Evolutionary conservation across 192 early-diverging fungal genomes (phyloP).

Genomic region (Chytriomyces sp.): DNA sequence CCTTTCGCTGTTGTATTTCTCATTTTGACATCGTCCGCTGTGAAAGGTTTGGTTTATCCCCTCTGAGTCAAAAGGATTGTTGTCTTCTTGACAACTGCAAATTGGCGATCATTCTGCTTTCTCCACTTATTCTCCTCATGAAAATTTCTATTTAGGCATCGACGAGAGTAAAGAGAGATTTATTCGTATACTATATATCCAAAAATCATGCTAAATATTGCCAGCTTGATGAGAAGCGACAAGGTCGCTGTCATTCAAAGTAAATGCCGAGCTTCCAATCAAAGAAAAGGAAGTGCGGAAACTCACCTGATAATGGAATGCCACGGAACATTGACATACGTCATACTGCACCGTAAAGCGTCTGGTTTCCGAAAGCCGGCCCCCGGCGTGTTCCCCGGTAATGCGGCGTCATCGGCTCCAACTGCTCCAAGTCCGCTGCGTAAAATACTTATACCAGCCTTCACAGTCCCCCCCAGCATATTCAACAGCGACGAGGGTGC

Average conservation of each 20-base stretch:
- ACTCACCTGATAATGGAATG: slow-evolving; percentile 69
- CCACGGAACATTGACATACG: slow-evolving; percentile 94
- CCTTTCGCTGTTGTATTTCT: no score
- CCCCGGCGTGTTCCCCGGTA: neutral
- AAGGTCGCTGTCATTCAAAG: neutral
- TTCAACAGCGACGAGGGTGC: slow-evolving; percentile 22
- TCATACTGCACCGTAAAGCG: slow-evolving; percentile 82
- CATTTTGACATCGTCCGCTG: no score
- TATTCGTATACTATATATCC: neutral
- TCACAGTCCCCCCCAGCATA: slow-evolving; percentile 27
- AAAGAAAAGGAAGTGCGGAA: neutral
- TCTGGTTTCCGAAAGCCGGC: slow-evolving; percentile 58
- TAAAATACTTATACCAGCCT: slow-evolving; percentile 19
- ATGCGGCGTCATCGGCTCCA: neutral
- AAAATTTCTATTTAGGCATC: no score
- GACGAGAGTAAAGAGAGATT: no score
- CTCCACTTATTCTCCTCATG: no score
- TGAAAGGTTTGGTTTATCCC: no score
- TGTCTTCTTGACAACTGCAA: no score
- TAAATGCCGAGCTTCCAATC: neutral
- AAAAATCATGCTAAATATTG: neutral
- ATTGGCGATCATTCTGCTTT: no score
- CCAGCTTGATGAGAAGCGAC: slow-evolving; percentile 1
- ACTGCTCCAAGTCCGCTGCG: slow-evolving; percentile 19
- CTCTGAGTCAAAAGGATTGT: no score